Evolutionary conservation across 768 basidiomycete species (phyloP).

Genomic region (Psilocybe tampanensis): DNA sequence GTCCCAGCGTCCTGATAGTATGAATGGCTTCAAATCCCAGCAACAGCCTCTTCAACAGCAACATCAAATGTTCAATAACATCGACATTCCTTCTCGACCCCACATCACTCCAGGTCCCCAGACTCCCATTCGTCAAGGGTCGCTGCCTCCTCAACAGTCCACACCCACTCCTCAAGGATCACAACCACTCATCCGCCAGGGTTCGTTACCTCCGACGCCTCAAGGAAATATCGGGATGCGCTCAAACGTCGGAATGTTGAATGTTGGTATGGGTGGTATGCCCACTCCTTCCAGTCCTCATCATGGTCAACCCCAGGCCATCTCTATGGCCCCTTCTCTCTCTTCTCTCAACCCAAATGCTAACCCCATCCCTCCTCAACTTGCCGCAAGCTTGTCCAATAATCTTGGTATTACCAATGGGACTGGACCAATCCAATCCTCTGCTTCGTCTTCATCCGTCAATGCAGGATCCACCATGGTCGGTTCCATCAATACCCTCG

Average conservation of each 20-base stretch:
- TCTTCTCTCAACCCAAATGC: not conserved
- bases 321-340: slow-evolving; percentile 7
- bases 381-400: not conserved
- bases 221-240: slow-evolving; percentile 8
- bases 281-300: slow-evolving; percentile 12
- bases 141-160: slow-evolving; percentile 23
- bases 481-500: slow-evolving; percentile 18
- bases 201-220: slow-evolving; percentile 19
- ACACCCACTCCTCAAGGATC: slow-evolving; percentile 11
- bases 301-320: not conserved
- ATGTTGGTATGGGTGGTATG: slow-evolving; percentile 18
- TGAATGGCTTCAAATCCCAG: slow-evolving; percentile 18
- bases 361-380: not conserved
- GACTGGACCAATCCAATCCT: not conserved
- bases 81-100: slow-evolving; percentile 1
- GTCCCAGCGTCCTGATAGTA: slow-evolving; percentile 14
- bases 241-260: slow-evolving; percentile 5
- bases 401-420: slow-evolving; percentile 1
- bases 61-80: not conserved
- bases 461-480: slow-evolving; percentile 8
- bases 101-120: slow-evolving; percentile 17
- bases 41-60: slow-evolving; percentile 20
- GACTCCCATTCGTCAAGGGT: slow-evolving; percentile 30
- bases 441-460: slow-evolving; percentile 4
- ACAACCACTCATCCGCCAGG: slow-evolving; percentile 10